Evolutionary conservation across 768 basidiomycete genomes (phyloP), one percentile per base, ranked within the genome.

Genomic region (Boletus tylopilopsis): DNA sequence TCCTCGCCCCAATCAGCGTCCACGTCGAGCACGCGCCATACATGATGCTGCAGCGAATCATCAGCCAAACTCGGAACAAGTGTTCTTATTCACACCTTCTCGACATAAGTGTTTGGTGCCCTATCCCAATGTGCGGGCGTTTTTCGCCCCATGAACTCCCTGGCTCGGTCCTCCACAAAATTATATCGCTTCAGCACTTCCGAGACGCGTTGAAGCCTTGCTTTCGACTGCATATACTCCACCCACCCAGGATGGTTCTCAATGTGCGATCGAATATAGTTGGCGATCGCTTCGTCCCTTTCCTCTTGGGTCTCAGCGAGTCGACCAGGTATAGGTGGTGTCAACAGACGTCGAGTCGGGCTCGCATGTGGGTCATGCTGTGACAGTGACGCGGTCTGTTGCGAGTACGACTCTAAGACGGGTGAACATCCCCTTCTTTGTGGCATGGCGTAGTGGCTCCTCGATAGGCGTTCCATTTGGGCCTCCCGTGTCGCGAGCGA

Each of bases 21-120:
- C 30, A 84, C 60, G 18, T 70, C 68, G 42, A 88, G 68, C 8
- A 79, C 80, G 33, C 62, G 67, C 59, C 77, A 67, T 23, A 88
- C 73, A 49, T 87, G 83, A 32, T 54, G 64, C 67, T 69, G 36
- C 21, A n/a, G 42, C 19, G 7, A 15, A 13, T 29, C 19, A 33
- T 56, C 40, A 49, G 47, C 21, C 38, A 35, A 42, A 19, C 13
- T 33, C n/a, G 2, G 10, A 2, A 10, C 15, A 7, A 7, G 6
- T 13, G 33, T 34, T 2, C 2, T 21, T 10, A 5, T 21, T 38
- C 62, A 54, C 50, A 82, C 82, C 67, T 73, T 74, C 49, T 76
- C 67, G 19, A 86, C 77, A n/a, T 50, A 46, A 18, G 46, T 57
- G 25, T 48, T 62, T 9, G 67, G 66, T 0, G 70, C 72, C 5